Percentiles rank a stretch among this genome's conserved stretches.
These are phyloP conservation scores for Panaeolus papilionaceus DNA, from an alignment of 768 basidiomycete genomes.

Conservation along the genomic window DNA sequence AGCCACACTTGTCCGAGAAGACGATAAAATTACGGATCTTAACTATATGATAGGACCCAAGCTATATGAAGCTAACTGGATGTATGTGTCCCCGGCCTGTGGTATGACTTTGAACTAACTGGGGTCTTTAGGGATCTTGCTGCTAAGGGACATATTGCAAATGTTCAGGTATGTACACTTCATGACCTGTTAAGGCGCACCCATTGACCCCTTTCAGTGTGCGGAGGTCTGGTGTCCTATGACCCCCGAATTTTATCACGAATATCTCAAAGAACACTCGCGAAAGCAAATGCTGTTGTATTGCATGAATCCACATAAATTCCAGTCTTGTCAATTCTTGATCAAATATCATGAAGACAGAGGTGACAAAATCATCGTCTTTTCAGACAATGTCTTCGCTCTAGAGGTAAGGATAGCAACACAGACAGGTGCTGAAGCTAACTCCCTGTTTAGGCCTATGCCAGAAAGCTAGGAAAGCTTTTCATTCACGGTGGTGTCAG, in stretches of 20 bases:
- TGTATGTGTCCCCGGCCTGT: conserved; percentile 50
- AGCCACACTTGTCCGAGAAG: conserved; percentile 98
- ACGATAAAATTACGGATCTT: conserved; percentile 97
- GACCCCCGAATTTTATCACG: conserved; percentile 99
- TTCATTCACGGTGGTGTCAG: conserved; percentile 97
- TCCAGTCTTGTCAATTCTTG: conserved; percentile 98
- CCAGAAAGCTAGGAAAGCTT: conserved; percentile 89
- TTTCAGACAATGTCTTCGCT: conserved; percentile 98
- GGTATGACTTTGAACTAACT: conserved; percentile 17
- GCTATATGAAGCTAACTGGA: conserved; percentile 99
- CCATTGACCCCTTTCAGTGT: conserved; percentile 59
- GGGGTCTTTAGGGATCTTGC: conserved; percentile 76
- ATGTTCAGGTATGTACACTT: conserved; percentile 83
- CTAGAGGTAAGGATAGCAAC: conserved; percentile 74
- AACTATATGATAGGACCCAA: conserved; percentile 99
- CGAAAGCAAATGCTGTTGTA: conserved; percentile 95
- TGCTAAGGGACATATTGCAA: conserved; percentile 98
- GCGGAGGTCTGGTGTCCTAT: conserved; percentile 99
- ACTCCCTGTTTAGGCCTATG: conserved; percentile 70
- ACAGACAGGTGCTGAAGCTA: conserved; percentile 1
- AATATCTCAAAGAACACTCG: conserved; percentile 92
- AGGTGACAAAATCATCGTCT: conserved; percentile 99
- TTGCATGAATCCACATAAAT: conserved; percentile 99
- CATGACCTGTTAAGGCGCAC: conserved; percentile 4
- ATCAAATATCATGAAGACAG: conserved; percentile 98